Base-by-base conservation (phyloP, 192 early-diverging fungal species). In the Coemansia reversa region DNA sequence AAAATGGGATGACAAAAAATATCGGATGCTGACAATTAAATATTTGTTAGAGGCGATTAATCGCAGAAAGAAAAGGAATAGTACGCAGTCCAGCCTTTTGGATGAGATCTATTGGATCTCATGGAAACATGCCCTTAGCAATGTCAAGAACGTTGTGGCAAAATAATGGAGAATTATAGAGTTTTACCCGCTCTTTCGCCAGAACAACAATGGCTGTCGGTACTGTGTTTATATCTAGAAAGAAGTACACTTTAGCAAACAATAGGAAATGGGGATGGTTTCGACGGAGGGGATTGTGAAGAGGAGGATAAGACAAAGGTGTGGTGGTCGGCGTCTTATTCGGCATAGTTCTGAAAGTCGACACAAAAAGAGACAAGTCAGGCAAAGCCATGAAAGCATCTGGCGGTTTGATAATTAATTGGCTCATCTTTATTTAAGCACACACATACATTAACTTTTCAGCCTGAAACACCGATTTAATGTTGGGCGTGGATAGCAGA, bases 1-100 rank as follows among this genome's bases (percentile, higher is more conserved):
- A 29, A 27, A 28, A 19, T 27, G 24, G 20, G 55, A 65, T 65
- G 45, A 42, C 48, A 28, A 49, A 56, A 32, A 12, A 39, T 47
- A 29, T 28, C 27, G 25, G 50, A 19, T 22, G 57, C 33, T 58
- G 39, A 45, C 7, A 45, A 16, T 45, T 45, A 12, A 45, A 16
- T 16, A 14, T 11, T 9, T 16, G 39, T 45, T 45, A 16, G 12
- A 16, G 9, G 39, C 39, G 9, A 45, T 45, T 45, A 14, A 45
- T 4, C 39, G 3, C 3, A 45, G 14, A 45, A 45, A 45, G 9
- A 45, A 45, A 3, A 3, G 14, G 16, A 45, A 4, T 4, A 16
- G 12, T 16, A 45, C 16, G 12, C 39, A 45, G 14, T 16, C 14
- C 39, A 45, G 39, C 8, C 14, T 27, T 14, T 45, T 45, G 39